Conservation (phyloP, 768 basidiomycete genomes). For the Candolleomyces efflorescens region DNA sequence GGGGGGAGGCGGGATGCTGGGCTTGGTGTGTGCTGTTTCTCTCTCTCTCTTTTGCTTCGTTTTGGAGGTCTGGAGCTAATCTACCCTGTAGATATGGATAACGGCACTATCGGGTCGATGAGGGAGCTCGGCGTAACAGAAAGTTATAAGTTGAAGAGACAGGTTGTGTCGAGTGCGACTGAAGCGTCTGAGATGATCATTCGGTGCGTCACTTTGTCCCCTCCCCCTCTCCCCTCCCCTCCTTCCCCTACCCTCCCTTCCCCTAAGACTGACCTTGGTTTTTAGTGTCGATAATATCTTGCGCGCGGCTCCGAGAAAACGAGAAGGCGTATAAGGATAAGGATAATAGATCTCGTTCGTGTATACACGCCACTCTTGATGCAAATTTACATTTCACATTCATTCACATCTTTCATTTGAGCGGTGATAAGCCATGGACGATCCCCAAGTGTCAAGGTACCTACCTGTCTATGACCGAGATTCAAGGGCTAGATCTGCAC, state of each 20-base stretch:
- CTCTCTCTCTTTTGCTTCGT: background rate
- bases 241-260: too few species aligned
- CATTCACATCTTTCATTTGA: too few species aligned
- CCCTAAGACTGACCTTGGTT: background rate
- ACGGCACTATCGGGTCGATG: slow-evolving; percentile 87
- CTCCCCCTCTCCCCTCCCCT: too few species aligned
- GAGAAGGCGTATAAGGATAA: slow-evolving; percentile 62
- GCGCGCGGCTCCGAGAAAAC: slow-evolving; percentile 76
- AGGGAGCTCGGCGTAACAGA: slow-evolving; percentile 84
- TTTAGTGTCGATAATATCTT: slow-evolving; percentile 88
- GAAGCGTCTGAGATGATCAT: slow-evolving; percentile 99
- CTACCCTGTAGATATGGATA: slow-evolving; percentile 73
- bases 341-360: background rate
- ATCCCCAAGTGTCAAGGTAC: too few species aligned
- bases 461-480: too few species aligned
- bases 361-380: background rate
- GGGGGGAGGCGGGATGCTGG: slow-evolving; percentile 86
- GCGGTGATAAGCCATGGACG: too few species aligned
- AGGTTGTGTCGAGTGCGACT: slow-evolving; percentile 90
- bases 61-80: background rate
- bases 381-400: too few species aligned
- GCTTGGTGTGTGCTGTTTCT: slow-evolving; percentile 52
- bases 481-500: too few species aligned
- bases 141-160: slow-evolving; percentile 95
- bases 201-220: too few species aligned